Conservation (phyloP, 805 yeast genomes). For the Scheffersomyces coipomensis region DNA sequence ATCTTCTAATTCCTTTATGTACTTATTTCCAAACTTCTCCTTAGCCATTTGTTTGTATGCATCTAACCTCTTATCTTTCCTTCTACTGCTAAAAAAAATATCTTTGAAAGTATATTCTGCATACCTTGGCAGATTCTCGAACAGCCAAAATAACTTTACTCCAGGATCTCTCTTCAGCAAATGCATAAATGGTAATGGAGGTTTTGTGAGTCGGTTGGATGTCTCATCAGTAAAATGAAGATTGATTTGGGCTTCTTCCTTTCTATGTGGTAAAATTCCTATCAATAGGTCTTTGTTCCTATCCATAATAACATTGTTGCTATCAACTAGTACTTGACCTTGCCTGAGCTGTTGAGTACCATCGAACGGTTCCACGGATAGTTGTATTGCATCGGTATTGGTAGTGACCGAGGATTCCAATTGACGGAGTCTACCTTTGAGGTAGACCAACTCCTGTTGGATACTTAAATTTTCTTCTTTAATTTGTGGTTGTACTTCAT, state of each 20-base stretch:
- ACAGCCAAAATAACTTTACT: slow-evolving; percentile 1
- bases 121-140: background rate
- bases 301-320: background rate
- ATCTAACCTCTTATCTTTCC: background rate
- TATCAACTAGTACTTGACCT: background rate
- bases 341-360: background rate
- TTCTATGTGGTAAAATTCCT: slow-evolving; percentile 13
- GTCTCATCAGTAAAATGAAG: slow-evolving; percentile 11
- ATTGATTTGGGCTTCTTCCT: slow-evolving; percentile 17
- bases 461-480: background rate
- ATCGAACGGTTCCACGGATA: background rate
- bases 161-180: slow-evolving; percentile 8
- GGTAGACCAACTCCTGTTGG: slow-evolving; percentile 1
- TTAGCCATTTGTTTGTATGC: background rate
- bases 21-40: slow-evolving; percentile 3
- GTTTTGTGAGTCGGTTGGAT: background rate
- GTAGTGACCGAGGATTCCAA: slow-evolving; percentile 2
- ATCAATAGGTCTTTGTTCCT: slow-evolving; percentile 1
- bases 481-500: background rate
- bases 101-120: slow-evolving; percentile 1
- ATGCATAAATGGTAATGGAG: slow-evolving; percentile 5
- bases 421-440: background rate
- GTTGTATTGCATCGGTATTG: background rate
- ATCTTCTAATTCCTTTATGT: slow-evolving; percentile 4
- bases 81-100: background rate